Conservation (phyloP, 768 basidiomycete species). For the Russula dissimulans region DNA sequence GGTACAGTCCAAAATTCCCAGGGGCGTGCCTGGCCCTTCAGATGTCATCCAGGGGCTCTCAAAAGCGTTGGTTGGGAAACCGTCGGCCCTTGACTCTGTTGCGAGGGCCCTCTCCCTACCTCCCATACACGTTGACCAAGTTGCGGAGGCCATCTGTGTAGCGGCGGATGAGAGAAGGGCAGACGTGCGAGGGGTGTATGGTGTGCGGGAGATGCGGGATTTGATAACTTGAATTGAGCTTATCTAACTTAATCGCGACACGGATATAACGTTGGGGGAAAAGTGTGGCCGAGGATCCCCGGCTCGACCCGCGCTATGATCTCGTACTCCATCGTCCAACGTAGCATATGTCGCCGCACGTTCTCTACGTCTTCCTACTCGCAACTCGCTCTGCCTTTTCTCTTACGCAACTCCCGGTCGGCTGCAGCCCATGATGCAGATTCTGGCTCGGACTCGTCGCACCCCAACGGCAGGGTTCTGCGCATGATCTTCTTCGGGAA, state of each 20-base stretch:
- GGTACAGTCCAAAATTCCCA: conserved; percentile 53
- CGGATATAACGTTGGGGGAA: background rate
- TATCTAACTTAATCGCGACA: conserved; percentile 20
- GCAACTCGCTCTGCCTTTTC: conserved; percentile 42
- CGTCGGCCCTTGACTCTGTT: conserved; percentile 51
- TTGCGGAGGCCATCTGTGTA: conserved; percentile 74
- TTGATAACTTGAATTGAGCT: conserved; percentile 33
- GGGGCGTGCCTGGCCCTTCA: conserved; percentile 54
- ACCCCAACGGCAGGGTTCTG: conserved; percentile 26
- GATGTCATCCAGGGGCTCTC: conserved; percentile 46
- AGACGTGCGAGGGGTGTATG: conserved; percentile 54
- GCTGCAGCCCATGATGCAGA: conserved; percentile 12
- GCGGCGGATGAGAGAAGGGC: conserved; percentile 39
- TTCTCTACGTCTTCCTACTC: conserved; percentile 27
- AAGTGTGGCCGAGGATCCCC: background rate
- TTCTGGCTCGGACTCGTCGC: background rate
- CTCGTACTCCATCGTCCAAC: conserved; percentile 6
- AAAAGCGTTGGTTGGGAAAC: conserved; percentile 26
- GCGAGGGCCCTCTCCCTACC: conserved; percentile 77
- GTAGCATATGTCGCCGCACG: conserved; percentile 22
- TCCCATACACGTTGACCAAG: conserved; percentile 93
- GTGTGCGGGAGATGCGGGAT: conserved; percentile 63
- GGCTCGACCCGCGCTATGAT: conserved; percentile 14
- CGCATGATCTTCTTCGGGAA: conserved; percentile 75
- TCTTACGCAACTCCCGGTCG: conserved; percentile 18